Evolutionary conservation across 73 alveolate genomes (phyloP).

Genomic region (Paramecium sonneborni): DNA sequence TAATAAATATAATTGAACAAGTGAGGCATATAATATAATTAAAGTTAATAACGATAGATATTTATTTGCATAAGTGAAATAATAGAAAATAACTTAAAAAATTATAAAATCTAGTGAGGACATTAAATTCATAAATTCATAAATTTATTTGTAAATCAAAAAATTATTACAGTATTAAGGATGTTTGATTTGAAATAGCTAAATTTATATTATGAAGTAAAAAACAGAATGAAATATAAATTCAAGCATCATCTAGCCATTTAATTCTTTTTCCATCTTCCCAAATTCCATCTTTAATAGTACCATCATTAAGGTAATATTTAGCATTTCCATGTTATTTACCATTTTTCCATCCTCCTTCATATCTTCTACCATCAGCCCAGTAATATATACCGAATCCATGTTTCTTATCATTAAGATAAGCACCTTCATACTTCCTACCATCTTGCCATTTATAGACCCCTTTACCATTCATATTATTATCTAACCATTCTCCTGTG

Average conservation of each 20-base stretch:
- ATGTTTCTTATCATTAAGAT: slow-evolving; percentile 71
- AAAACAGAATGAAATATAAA: neutral
- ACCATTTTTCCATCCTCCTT: slow-evolving; percentile 82
- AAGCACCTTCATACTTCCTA: slow-evolving; percentile 61
- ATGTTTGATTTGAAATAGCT: neutral
- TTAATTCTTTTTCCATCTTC: slow-evolving; percentile 75
- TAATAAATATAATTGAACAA: no score
- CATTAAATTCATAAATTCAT: neutral
- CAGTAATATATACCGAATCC: slow-evolving; percentile 82
- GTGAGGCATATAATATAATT: no score
- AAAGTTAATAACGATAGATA: no score
- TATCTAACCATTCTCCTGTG: slow-evolving; percentile 75
- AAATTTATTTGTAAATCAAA: neutral
- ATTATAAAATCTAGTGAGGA: no score
- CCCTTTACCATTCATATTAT: slow-evolving; percentile 63
- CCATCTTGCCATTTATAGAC: slow-evolving; percentile 63
- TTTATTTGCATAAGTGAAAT: no score
- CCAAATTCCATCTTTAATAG: slow-evolving; percentile 72
- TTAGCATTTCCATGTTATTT: slow-evolving; percentile 81
- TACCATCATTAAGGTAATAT: slow-evolving; percentile 72
- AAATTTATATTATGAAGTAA: neutral
- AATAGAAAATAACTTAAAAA: no score
- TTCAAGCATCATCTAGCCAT: slow-evolving; percentile 62
- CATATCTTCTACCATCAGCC: slow-evolving; percentile 84
- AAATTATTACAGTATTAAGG: neutral